phyloP scores from a whole-genome alignment of 2,329 filamentous ascomycete genomes.

The Ophiostoma ips region DNA sequence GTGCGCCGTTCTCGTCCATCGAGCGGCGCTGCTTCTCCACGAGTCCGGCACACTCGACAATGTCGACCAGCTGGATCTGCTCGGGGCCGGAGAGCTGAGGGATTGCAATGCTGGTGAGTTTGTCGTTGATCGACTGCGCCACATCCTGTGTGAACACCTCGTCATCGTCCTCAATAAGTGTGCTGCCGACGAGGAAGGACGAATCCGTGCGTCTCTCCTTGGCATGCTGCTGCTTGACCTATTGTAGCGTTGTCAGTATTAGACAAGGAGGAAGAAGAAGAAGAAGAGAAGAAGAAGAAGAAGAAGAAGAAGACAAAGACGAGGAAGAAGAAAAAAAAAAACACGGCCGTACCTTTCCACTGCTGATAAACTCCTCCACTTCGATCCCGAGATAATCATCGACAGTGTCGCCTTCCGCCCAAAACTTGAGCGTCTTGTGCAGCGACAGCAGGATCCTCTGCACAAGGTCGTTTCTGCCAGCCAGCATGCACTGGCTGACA shows the following conservation, averaged over 20 bases:
- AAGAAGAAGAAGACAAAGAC: background rate
- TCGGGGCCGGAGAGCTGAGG: conserved; percentile 72
- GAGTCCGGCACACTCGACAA: conserved; percentile 68
- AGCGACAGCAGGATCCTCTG: conserved; percentile 60
- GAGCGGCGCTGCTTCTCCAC: conserved; percentile 79
- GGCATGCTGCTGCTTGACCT: background rate
- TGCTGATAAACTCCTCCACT: conserved; percentile 42
- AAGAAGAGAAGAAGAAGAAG: too few species aligned
- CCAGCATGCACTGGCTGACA: conserved; percentile 70
- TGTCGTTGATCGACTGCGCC: conserved; percentile 58
- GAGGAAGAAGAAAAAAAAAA: background rate
- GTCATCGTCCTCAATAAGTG: conserved; percentile 36
- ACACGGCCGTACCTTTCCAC: conserved; percentile 17
- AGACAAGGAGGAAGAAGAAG: background rate
- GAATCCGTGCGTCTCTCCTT: conserved; percentile 10
- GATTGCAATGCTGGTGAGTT: conserved; percentile 59
- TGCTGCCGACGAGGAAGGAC: conserved; percentile 23
- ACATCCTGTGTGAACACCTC: conserved; percentile 57
- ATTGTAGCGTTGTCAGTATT: background rate
- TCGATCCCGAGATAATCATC: conserved; percentile 62
- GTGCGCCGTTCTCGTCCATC: conserved; percentile 78
- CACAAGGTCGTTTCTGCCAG: conserved; percentile 60
- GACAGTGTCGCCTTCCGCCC: conserved; percentile 64
- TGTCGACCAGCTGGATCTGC: conserved; percentile 73
- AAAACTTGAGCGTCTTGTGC: conserved; percentile 66